Evolutionary conservation across 148 eudicot genomes (phyloP), one percentile per base, ranked within the genome.

Genomic region (Agrostemma githago): DNA sequence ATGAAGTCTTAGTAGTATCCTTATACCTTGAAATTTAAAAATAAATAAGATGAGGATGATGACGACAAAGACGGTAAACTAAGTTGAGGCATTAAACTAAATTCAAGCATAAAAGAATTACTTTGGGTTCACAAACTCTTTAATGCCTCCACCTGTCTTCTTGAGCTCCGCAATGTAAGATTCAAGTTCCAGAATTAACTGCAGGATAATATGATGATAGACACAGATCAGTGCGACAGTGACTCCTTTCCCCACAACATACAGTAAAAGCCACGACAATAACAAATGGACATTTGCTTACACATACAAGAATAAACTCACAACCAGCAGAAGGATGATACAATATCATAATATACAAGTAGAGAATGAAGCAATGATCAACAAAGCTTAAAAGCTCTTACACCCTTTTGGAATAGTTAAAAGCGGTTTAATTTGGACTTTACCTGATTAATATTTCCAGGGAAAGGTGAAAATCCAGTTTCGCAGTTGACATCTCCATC

Each of bases 61-160:
- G 34, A 26, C 6, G 2, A 54, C 11, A n/a, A 61, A 16, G 12
- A 44, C 40, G 44, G 12, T 15, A 1, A 26, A 26, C 34, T 26
- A 26, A 69, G 58, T 19, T 16, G 53, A 64, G 21, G 9, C 12
- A 15, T 68, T n/a, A 39, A 58, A 26, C 10, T 44, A n/a, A 17
- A 43, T 42, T 34, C 38, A 73, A 51, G 11, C n/a, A 76, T 51
- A 19, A 12, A 74, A 16, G 62, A 67, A 57, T 82, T 90, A 95
- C 98, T 95, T 95, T 61, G 98, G 98, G 79, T 95, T 95, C 53
- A 95, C 93, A 80, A 95, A 95, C 87, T 95, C 98, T 85, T 92
- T 86, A 48, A 95, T 95, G 79, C 93, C 84, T 75, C 98, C 98
- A 43, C 91, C 86, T 44, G 98, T 95, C 82, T 86, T 95, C 76